Evolutionary conservation across 1,284 basidiomycete species (phyloP).

Genomic region (Ustilago nuda): DNA sequence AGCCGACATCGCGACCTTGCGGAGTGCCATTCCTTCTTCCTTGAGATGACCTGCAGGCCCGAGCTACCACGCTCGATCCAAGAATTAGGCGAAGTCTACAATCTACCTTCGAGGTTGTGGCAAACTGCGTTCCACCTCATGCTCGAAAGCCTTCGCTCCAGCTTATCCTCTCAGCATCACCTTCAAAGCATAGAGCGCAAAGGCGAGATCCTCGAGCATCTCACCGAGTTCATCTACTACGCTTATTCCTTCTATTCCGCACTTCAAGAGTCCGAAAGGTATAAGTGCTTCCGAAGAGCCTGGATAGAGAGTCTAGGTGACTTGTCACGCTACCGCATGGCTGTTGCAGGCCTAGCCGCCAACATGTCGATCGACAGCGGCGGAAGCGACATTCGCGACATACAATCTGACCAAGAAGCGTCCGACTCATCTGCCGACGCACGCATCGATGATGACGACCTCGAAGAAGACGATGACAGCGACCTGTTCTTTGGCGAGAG

Average conservation of each 20-base stretch:
- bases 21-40: slow-evolving; percentile 86
- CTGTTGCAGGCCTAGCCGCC: slow-evolving; percentile 75
- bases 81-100: slow-evolving; percentile 90
- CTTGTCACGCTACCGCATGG: slow-evolving; percentile 92
- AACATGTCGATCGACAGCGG: slow-evolving; percentile 59
- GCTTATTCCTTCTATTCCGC: slow-evolving; percentile 93
- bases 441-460: slow-evolving; percentile 42
- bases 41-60: slow-evolving; percentile 86
- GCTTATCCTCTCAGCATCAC: slow-evolving; percentile 73
- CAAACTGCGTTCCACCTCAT: slow-evolving; percentile 88
- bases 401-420: not conserved
- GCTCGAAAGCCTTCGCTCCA: slow-evolving; percentile 86
- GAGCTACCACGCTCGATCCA: slow-evolving; percentile 87
- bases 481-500: slow-evolving; percentile 10
- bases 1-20: slow-evolving; percentile 76
- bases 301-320: slow-evolving; percentile 98
- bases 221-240: slow-evolving; percentile 92
- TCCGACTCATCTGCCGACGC: slow-evolving; percentile 11
- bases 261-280: slow-evolving; percentile 83
- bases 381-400: slow-evolving; percentile 68
- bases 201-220: slow-evolving; percentile 74
- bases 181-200: slow-evolving; percentile 23
- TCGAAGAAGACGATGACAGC: slow-evolving; percentile 23
- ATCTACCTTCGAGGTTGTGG: slow-evolving; percentile 93
- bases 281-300: slow-evolving; percentile 79